These are phyloP conservation scores for Chlamydomonas incerta DNA, from an alignment of 139 green algal species.

Conservation along the genomic window DNA sequence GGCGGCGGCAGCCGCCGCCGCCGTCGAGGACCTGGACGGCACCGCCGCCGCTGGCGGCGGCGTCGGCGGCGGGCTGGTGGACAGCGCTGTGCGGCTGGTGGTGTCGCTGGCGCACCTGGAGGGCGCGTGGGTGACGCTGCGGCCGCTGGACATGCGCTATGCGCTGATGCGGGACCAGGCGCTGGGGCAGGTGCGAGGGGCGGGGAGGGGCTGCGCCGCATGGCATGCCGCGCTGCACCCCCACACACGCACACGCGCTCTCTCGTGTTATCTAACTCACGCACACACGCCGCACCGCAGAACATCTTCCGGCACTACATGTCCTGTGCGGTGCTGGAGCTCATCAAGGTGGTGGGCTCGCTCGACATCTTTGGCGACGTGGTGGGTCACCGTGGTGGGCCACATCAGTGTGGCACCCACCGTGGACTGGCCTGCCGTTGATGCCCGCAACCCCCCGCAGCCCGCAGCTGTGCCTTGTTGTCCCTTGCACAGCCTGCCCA, in stretches of 20 bases:
- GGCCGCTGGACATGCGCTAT: constrained; percentile 64
- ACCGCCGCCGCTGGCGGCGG: not conserved
- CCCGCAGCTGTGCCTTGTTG: no score
- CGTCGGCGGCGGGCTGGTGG: constrained; percentile 34
- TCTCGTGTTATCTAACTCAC: no score
- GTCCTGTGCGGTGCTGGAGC: constrained; percentile 66
- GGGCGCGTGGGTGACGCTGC: constrained; percentile 77
- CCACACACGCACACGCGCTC: no score
- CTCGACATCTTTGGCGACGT: constrained; percentile 72
- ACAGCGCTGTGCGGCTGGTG: constrained; percentile 59
- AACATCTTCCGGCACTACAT: constrained; percentile 72
- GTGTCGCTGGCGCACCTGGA: constrained; percentile 81
- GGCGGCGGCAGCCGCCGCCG: constrained; percentile 3
- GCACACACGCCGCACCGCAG: no score
- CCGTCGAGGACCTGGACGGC: not conserved
- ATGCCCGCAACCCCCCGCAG: no score
- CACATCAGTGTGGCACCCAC: no score
- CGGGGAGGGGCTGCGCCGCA: no score
- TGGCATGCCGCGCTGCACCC: no score
- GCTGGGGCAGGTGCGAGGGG: constrained; percentile 69
- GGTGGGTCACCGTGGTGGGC: no score
- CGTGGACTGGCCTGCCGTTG: no score
- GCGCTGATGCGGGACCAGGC: constrained; percentile 69
- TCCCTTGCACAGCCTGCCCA: no score
- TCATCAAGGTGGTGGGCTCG: constrained; percentile 69